Percentiles rank a stretch among this genome's conserved stretches.
Evolutionary conservation across 2,329 filamentous ascomycete genomes (phyloP).

Genomic region (Aspergillus arachidicola): DNA sequence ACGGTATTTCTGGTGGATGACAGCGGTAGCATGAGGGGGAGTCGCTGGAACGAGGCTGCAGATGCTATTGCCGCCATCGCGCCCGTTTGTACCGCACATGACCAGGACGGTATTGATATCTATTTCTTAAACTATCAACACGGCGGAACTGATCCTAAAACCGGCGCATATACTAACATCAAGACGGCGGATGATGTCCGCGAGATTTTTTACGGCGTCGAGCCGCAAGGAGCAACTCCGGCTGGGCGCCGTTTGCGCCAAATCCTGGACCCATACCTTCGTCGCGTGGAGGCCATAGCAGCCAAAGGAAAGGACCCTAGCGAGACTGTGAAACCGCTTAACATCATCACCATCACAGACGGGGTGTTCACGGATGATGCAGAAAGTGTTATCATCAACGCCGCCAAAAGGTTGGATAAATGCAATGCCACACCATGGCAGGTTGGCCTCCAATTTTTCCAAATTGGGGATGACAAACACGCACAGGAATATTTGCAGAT

Average conservation of each 20-base stretch:
- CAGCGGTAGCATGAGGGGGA: conserved; percentile 79
- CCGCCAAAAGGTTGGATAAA: conserved; percentile 65
- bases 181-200: conserved; percentile 60
- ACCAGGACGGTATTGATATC: conserved; percentile 84
- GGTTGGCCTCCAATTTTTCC: conserved; percentile 93
- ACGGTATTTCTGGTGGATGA: conserved; percentile 92
- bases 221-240: conserved; percentile 69
- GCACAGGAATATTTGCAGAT: conserved; percentile 68
- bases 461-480: conserved; percentile 73
- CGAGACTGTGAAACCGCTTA: conserved; percentile 70
- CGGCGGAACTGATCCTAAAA: conserved; percentile 41
- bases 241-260: conserved; percentile 71
- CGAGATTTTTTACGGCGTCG: conserved; percentile 69
- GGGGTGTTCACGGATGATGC: conserved; percentile 80
- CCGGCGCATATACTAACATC: conserved; percentile 67
- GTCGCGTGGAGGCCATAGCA: conserved; percentile 51
- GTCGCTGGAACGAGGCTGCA: conserved; percentile 74
- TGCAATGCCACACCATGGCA: conserved; percentile 72
- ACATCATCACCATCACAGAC: conserved; percentile 92
- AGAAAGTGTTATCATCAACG: conserved; percentile 66
- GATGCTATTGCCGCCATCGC: conserved; percentile 72
- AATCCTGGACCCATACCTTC: conserved; percentile 75
- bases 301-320: conserved; percentile 34
- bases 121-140: conserved; percentile 79
- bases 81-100: conserved; percentile 77